Evolutionary conservation across 179 eudicot genomes (phyloP), one percentile per base, ranked within the genome.

Genomic region (Corrigiola litoralis): DNA sequence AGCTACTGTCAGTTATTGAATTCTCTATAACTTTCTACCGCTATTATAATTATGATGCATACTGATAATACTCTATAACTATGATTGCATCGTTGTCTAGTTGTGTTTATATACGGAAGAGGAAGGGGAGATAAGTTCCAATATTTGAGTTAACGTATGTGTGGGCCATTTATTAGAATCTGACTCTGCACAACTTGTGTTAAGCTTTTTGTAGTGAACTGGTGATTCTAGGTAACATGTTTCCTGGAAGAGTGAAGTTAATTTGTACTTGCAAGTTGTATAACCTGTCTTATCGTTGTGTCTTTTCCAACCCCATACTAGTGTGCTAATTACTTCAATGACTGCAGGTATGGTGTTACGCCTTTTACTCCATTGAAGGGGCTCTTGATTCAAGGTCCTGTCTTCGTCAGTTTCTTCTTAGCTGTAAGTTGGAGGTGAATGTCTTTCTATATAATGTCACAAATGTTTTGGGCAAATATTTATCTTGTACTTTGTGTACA

Each of bases 311-410:
- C 16, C 64, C n/a, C 44, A 27, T 49, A n/a, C 16, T 27, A 9
- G 34, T 49, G 6, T 14, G 23, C 72, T 46, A 31, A 58, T 61
- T 40, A 41, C 31, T 41, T 46, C 69, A 55, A 48, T 54, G 28
- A 58, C 58, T 77, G 75, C 90, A 92, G 98, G 67, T 61, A 85
- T 69, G 90, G 95, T 56, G 95, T 90, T 51, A 78, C 90, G 14
- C 90, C 95, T 25, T 85, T 79, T 47, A 85, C 95, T 67, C 96
- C 95, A 44, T 41, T 87, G 47, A 92, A 85, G 74, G 94, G 96
- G 50, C 66, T 87, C 69, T 66, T 90, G 33, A 78, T 92, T 31
- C 87, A 85, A 73, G 92, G 84, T 68, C 97, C 97, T 16, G 46
- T 92, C 70, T 90, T 87, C 77, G 10, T 85, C 85, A 79, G 92